These are phyloP conservation scores for Glaciozyma antarctica DNA, from an alignment of 768 basidiomycete genomes.

Conservation along the genomic window DNA sequence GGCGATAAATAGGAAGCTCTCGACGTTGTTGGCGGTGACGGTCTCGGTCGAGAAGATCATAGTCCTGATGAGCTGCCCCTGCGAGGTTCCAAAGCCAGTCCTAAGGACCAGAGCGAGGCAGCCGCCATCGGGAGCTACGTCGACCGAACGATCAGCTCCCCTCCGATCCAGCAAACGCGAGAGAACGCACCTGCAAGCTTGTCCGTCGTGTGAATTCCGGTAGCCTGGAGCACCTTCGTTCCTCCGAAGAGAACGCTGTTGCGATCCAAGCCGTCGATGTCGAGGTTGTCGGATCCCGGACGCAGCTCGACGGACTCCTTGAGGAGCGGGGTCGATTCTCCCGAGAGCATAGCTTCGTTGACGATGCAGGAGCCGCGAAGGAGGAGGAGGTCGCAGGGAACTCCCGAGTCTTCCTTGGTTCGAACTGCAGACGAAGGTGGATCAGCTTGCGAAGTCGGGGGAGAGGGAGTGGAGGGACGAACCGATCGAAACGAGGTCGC, in stretches of 20 bases:
- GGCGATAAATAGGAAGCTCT: constrained; percentile 94
- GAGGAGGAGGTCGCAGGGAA: constrained; percentile 90
- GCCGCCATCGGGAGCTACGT: constrained; percentile 67
- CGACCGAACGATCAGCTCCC: background rate
- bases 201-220: constrained; percentile 36
- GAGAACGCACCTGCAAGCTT: constrained; percentile 25
- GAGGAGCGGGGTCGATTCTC: constrained; percentile 90
- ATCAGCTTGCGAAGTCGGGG: background rate
- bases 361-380: constrained; percentile 87
- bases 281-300: constrained; percentile 61
- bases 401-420: constrained; percentile 62
- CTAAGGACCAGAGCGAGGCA: constrained; percentile 86
- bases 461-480: constrained; percentile 38
- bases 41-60: constrained; percentile 99
- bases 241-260: constrained; percentile 86
- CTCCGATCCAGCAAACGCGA: background rate
- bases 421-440: constrained; percentile 38
- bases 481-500: constrained; percentile 78
- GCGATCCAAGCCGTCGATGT: constrained; percentile 78
- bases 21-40: constrained; percentile 88
- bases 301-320: constrained; percentile 89
- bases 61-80: constrained; percentile 91
- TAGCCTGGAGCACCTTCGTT: constrained; percentile 89
- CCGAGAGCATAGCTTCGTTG: constrained; percentile 98
- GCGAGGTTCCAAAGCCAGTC: constrained; percentile 94